Base-by-base conservation (phyloP, 164 flowering plant species). In the Dillenia suffruticosa region DNA sequence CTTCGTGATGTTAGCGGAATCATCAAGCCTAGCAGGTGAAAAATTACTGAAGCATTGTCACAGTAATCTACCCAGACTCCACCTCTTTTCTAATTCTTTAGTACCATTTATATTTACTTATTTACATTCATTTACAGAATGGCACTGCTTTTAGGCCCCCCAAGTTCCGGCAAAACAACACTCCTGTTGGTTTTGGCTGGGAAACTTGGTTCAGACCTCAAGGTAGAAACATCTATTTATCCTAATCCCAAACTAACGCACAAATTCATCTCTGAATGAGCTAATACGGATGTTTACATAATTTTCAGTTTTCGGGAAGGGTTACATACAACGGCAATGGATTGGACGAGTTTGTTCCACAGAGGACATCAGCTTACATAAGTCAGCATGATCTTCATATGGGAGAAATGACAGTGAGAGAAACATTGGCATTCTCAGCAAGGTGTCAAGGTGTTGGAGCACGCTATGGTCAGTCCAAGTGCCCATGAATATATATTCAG, bases 1-100 rank as follows among this genome's bases (percentile, higher is more conserved):
- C 89, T 86, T 53, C 63, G 70, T 53, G 77, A 83, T 71, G 76
- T 85, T n/a, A 80, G 85, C 65, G 93, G 90, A 47, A 74, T 79
- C 63, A 76, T 87, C 71, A 84, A 80, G 61, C 90, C 71, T 44
- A 14, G 66, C 60, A 67, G 70, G 65, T 67, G 44, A 54, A 48
- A 56, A 46, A 12, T 26, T 2, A 26, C 32, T 26, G 32, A 26
- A 26, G 5, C 32, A 26, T 26, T 26, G 32, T 26, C 32, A 26
- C 32, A 12, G 15, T 15, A 32, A 12, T 24, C 56, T 26, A 5
- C 52, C 7, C n/a, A 26, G 12, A 22, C 15, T 63, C 9, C 1
- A 17, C 24, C 50, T 14, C 19, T 46, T 8, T 16, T 12, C 46
- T 47, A 11, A 8, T 56, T 50, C 8, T 44, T 66, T 40, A 11